Conservation (phyloP, 495 filamentous ascomycete genomes). For the Aspergillus bridgeri region DNA sequence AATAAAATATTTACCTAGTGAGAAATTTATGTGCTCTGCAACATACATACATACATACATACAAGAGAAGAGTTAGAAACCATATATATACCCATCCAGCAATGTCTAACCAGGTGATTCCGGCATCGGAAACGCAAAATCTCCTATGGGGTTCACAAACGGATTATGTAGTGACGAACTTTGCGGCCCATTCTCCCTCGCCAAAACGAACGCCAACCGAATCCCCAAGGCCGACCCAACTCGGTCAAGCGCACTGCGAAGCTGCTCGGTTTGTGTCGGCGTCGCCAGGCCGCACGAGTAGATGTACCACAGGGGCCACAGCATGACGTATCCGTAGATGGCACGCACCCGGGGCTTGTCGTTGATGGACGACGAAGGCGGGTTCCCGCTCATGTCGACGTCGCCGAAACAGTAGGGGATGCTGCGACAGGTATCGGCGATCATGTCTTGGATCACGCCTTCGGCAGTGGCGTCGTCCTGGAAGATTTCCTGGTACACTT, state of each 20-base stretch:
- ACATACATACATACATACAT: no score
- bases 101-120: no score
- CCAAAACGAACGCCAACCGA: constrained; percentile 36
- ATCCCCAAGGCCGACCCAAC: constrained; percentile 38
- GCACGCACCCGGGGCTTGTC: constrained; percentile 25
- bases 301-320: constrained; percentile 46
- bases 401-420: constrained; percentile 39
- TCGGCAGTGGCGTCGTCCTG: constrained; percentile 13
- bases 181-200: constrained; percentile 19
- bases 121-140: not conserved
- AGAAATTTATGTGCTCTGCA: no score
- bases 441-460: constrained; percentile 34
- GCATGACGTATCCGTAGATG: constrained; percentile 33
- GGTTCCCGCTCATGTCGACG: constrained; percentile 36
- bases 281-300: constrained; percentile 36
- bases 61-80: no score
- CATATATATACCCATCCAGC: not conserved
- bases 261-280: constrained; percentile 27
- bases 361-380: constrained; percentile 10
- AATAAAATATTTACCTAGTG: no score
- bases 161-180: not conserved
- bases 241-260: constrained; percentile 25
- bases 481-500: not conserved
- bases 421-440: constrained; percentile 39
- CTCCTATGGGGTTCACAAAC: not conserved